A percentile compares a stretch with the other conserved stretches of the same genome.
Evolutionary conservation across 768 basidiomycete species (phyloP).

Genomic region (Tylopilus subfusipes): DNA sequence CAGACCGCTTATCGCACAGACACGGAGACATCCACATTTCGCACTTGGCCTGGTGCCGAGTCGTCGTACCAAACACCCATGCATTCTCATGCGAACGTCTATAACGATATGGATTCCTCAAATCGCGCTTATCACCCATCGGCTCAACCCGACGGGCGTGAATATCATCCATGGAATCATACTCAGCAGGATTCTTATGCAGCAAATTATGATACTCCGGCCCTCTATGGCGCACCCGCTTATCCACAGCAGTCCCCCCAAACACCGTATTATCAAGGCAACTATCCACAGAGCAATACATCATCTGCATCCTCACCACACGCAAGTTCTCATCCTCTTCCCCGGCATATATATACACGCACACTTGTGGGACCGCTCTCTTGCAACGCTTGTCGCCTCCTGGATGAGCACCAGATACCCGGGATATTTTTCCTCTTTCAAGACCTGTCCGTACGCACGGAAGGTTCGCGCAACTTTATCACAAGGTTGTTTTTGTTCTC

Average conservation of each 20-base stretch:
- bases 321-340: constrained; percentile 40
- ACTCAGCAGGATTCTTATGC: constrained; percentile 26
- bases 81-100: constrained; percentile 23
- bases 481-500: constrained; percentile 14
- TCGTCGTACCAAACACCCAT: constrained; percentile 34
- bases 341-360: constrained; percentile 75
- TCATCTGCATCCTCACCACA: constrained; percentile 31
- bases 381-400: constrained; percentile 78
- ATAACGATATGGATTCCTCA: constrained; percentile 40
- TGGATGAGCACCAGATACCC: constrained; percentile 79
- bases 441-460: constrained; percentile 89
- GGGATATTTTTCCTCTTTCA: constrained; percentile 96
- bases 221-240: constrained; percentile 24
- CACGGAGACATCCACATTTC: constrained; percentile 39
- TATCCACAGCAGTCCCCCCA: constrained; percentile 30
- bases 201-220: constrained; percentile 23
- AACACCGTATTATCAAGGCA: constrained; percentile 30
- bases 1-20: constrained; percentile 29
- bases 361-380: constrained; percentile 89
- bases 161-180: constrained; percentile 31
- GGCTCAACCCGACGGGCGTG: constrained; percentile 38
- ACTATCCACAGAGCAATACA: constrained; percentile 22
- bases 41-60: constrained; percentile 46
- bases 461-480: constrained; percentile 54
- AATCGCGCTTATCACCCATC: constrained; percentile 32